Percentiles rank a stretch among this genome's conserved stretches.
Evolutionary conservation across 2,329 filamentous ascomycete species (phyloP).

Genomic region (Colletotrichum lini): DNA sequence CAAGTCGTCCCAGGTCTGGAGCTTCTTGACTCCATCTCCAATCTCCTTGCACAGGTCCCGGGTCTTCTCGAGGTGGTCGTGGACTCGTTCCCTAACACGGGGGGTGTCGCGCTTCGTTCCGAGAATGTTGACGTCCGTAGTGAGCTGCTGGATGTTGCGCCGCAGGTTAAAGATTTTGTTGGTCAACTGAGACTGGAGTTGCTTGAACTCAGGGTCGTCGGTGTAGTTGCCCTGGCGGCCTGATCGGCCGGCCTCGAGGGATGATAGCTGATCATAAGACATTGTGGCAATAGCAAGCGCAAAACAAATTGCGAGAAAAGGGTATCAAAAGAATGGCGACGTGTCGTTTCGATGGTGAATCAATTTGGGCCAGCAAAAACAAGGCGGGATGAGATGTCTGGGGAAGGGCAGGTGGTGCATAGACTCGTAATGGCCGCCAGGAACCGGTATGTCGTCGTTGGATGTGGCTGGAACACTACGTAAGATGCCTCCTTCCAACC

Average conservation of each 20-base stretch:
- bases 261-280: conserved; percentile 92
- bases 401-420: not conserved
- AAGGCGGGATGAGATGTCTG: conserved; percentile 3
- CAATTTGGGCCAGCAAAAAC: not conserved
- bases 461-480: conserved; percentile 40
- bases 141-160: conserved; percentile 87
- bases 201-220: conserved; percentile 94
- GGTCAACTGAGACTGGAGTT: conserved; percentile 85
- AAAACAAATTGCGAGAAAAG: not conserved
- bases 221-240: conserved; percentile 80
- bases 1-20: conserved; percentile 88
- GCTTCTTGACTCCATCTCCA: conserved; percentile 92
- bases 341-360: not conserved
- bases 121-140: conserved; percentile 86
- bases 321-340: conserved; percentile 17
- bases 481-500: conserved; percentile 22
- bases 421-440: conserved; percentile 13
- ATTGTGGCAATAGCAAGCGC: conserved; percentile 63
- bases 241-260: conserved; percentile 82
- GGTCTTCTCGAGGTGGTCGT: conserved; percentile 88
- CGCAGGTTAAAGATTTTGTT: conserved; percentile 92
- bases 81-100: conserved; percentile 89
- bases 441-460: conserved; percentile 38
- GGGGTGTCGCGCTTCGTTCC: conserved; percentile 94
- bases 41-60: conserved; percentile 90